Conservation (phyloP, 2,329 filamentous ascomycete genomes). For the Fusarium phyllophilum region DNA sequence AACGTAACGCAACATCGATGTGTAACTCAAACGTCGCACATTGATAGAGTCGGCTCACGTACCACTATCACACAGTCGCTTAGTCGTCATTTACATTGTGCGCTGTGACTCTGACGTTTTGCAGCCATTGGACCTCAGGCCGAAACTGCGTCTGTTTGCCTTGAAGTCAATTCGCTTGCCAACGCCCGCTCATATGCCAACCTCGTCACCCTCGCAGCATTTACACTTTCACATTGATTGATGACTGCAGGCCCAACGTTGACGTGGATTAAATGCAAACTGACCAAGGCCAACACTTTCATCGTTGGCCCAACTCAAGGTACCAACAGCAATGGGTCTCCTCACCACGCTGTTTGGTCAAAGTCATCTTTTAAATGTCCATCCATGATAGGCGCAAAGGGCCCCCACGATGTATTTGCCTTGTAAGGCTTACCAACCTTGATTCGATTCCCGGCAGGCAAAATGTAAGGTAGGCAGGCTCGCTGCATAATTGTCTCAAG, state of each 20-base stretch:
- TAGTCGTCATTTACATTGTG: not conserved
- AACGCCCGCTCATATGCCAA: not conserved
- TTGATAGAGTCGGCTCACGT: not conserved
- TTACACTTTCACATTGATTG: not conserved
- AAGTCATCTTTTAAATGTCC: not conserved
- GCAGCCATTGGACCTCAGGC: too few species aligned
- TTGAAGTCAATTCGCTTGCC: not conserved
- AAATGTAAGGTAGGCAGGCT: not conserved
- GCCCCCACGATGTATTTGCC: not conserved
- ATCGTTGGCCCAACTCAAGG: not conserved
- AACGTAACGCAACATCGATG: not conserved
- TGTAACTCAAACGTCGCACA: not conserved
- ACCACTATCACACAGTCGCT: not conserved
- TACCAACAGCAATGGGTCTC: not conserved
- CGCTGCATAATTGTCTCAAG: not conserved
- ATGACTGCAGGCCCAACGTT: not conserved
- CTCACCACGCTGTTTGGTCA: not conserved
- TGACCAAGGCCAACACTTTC: not conserved
- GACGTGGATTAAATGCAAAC: not conserved
- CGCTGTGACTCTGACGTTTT: not conserved
- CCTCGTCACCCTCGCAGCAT: not conserved
- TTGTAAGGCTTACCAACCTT: not conserved
- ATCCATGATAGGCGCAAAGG: not conserved
- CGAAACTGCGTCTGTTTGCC: not conserved
- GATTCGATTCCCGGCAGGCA: not conserved